A percentile compares a stretch with the other conserved stretches of the same genome.
These are phyloP conservation scores for Teunomyces lycoperdinae DNA, from an alignment of 805 yeast genomes.

Conservation along the genomic window DNA sequence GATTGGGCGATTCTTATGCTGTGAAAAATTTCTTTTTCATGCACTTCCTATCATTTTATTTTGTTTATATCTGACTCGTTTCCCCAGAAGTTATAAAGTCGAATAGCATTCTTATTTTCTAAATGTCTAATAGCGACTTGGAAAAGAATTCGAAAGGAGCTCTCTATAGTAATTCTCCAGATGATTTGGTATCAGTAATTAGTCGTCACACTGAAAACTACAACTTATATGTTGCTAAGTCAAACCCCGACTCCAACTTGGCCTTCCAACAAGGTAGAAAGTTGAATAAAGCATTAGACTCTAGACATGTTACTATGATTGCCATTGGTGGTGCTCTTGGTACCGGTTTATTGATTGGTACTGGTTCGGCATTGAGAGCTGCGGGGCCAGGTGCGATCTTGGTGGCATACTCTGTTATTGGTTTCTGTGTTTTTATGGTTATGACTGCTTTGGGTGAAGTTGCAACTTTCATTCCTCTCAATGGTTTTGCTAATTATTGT, in stretches of 20 bases:
- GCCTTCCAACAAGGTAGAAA: slow-evolving; percentile 25
- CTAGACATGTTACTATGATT: slow-evolving; percentile 67
- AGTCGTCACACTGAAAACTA: slow-evolving; percentile 48
- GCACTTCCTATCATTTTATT: neutral
- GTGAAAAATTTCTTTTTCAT: neutral
- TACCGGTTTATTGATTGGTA: slow-evolving; percentile 76
- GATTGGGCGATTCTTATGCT: neutral
- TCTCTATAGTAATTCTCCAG: neutral
- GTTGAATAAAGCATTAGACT: slow-evolving; percentile 34
- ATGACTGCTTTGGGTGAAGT: slow-evolving; percentile 70
- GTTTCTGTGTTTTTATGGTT: slow-evolving; percentile 66
- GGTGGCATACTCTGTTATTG: slow-evolving; percentile 66
- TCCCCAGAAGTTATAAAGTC: neutral
- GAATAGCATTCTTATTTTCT: neutral
- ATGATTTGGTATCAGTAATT: slow-evolving; percentile 29
- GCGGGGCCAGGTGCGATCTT: slow-evolving; percentile 72
- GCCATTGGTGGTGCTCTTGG: slow-evolving; percentile 85
- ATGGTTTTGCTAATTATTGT: slow-evolving; percentile 65
- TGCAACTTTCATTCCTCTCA: slow-evolving; percentile 65
- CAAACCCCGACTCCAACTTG: slow-evolving; percentile 36
- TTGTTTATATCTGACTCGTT: neutral
- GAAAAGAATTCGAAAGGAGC: slow-evolving; percentile 14
- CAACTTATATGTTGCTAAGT: slow-evolving; percentile 43
- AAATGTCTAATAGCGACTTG: slow-evolving; percentile 6
- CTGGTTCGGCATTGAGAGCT: slow-evolving; percentile 63